Evolutionary conservation across 495 filamentous ascomycete species (phyloP), one percentile per base, ranked within the genome.

Genomic region (Podospora pseudocomata): DNA sequence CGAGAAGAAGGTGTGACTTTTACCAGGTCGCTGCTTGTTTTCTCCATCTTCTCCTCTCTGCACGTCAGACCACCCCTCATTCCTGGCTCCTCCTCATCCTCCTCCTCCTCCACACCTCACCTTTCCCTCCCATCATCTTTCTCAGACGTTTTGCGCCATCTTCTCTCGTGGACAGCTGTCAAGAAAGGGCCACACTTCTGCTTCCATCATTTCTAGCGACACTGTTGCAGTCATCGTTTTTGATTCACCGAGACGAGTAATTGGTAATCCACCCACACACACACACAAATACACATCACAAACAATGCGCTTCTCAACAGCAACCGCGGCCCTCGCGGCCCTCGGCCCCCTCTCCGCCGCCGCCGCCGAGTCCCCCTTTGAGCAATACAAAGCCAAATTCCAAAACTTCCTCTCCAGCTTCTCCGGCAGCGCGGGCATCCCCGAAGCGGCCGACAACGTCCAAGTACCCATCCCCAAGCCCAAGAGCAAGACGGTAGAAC

Each of bases 221-320:
- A 39, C 34, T 39, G 34, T 11, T 49, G 9, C 39, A 49, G 39
- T 58, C 55, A 20, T 58, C 55, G 7, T 58, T 19, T 58, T 19
- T 23, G 23, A 7, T 23, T 27, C 15, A 49, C 39, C 2, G 39
- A 49, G 39, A 49, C 13, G 13, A 49, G 1, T 49, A 49, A 49
- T 49, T 49, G 39, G 11, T 27, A 65, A 30, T 26, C 44, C 62
- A 64, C 26, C 39, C 28, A 64, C 59, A 39, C 30, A n/a, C 60
- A 49, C 39, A 49, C 39, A 49, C 30, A 16, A 27, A 26, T 39
- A 59, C 3, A 55, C 56, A 61, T 53, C 69, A 68, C 64, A 71
- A 74, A 86, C 72, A 73, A 95, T 95, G 92, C 92, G 89, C 77
- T 86, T 92, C 82, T 84, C 88, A 69, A 82, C 86, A 62, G 78